A percentile compares a stretch with the other conserved stretches of the same genome.
These are phyloP conservation scores for Cyberlindnera bimundalis DNA, from an alignment of 805 yeast species.

Conservation along the genomic window DNA sequence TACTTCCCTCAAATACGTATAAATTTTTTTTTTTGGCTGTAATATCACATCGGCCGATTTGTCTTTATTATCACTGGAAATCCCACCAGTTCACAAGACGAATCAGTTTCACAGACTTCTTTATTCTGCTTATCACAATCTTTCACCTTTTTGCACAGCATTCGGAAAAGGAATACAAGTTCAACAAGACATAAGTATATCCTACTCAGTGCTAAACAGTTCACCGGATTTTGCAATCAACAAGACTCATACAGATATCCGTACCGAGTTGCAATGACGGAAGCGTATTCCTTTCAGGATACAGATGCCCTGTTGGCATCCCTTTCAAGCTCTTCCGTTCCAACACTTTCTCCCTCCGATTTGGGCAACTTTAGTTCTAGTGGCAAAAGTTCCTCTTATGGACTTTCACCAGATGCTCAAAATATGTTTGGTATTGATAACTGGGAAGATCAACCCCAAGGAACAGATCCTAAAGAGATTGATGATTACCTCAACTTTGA, in stretches of 20 bases:
- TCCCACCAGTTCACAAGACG: too few relatives aligned
- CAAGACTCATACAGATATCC: neutral
- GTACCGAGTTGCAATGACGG: conserved; percentile 5
- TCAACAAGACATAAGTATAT: too few relatives aligned
- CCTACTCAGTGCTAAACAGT: too few relatives aligned
- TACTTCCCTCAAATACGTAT: too few relatives aligned
- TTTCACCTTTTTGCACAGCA: too few relatives aligned
- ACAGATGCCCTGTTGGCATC: conserved; percentile 30
- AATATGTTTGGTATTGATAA: conserved; percentile 18
- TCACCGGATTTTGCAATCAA: too few relatives aligned
- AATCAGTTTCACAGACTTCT: too few relatives aligned
- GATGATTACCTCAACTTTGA: conserved; percentile 2
- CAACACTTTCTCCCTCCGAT: conserved; percentile 25
- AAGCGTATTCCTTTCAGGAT: conserved; percentile 26
- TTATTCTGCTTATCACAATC: too few relatives aligned
- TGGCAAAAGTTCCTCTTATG: conserved; percentile 22
- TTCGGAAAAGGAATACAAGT: too few relatives aligned
- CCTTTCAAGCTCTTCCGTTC: conserved; percentile 22
- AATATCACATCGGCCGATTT: too few relatives aligned
- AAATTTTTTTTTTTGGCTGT: too few relatives aligned
- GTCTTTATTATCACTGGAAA: too few relatives aligned
- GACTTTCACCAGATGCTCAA: conserved; percentile 22
- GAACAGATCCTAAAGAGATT: conserved; percentile 1
- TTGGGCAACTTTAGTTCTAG: conserved; percentile 16
- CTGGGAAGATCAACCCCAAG: conserved; percentile 10